phyloP scores from a whole-genome alignment of 495 filamentous ascomycete genomes.

The Aspergillus ellipticus region DNA sequence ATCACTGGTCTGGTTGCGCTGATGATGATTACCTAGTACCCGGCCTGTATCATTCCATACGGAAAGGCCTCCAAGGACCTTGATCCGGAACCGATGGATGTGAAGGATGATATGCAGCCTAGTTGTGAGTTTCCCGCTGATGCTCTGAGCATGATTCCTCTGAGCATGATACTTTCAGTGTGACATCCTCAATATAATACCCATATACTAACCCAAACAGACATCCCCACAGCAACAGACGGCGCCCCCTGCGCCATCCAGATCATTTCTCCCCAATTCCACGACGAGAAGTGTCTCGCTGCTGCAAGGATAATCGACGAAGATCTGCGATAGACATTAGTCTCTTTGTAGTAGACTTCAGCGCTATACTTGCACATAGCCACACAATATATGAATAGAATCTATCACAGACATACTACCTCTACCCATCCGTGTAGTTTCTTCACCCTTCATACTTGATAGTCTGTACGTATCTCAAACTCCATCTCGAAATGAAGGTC shows the following conservation, averaged over 20 bases:
- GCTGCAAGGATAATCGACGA: slow-evolving; percentile 33
- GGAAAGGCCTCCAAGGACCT: slow-evolving; percentile 30
- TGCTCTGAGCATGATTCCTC: too few species aligned
- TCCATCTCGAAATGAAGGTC: too few species aligned
- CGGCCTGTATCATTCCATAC: slow-evolving; percentile 35
- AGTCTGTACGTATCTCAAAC: too few species aligned
- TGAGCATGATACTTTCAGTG: neutral
- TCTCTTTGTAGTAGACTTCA: too few species aligned
- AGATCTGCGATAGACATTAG: slow-evolving; percentile 16
- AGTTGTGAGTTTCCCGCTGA: slow-evolving; percentile 39
- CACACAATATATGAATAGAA: too few species aligned
- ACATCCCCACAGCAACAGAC: slow-evolving; percentile 31
- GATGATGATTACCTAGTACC: slow-evolving; percentile 26
- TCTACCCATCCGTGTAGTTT: too few species aligned
- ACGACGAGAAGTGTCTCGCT: slow-evolving; percentile 42
- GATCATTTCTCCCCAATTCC: slow-evolving; percentile 34
- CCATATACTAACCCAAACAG: slow-evolving; percentile 17
- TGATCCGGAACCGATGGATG: slow-evolving; percentile 28
- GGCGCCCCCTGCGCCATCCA: slow-evolving; percentile 39
- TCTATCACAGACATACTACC: too few species aligned
- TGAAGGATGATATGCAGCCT: slow-evolving; percentile 26
- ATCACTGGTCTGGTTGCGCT: neutral
- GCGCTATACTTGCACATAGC: too few species aligned
- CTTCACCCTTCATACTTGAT: too few species aligned
- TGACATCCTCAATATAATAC: neutral